Evolutionary conservation across 352 stramenopile genomes (phyloP).

Genomic region (Phytopythium oedochilum): DNA sequence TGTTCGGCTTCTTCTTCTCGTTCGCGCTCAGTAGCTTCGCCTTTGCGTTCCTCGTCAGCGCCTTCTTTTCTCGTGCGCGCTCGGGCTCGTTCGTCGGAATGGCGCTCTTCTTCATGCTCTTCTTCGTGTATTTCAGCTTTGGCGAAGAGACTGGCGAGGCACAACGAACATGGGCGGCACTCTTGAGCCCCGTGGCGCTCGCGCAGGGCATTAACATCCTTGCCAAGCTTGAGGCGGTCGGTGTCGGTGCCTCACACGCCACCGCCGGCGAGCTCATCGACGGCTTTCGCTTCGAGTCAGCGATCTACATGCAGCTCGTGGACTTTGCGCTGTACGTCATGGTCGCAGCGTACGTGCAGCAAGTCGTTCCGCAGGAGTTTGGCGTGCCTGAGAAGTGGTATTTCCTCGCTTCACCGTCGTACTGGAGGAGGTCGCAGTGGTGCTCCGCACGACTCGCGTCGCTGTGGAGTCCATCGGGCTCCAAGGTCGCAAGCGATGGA

Average conservation of each 20-base stretch:
- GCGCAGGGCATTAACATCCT: constrained; percentile 66
- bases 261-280: constrained; percentile 35
- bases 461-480: constrained; percentile 1
- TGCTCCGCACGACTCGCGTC: neutral
- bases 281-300: constrained; percentile 50
- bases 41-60: constrained; percentile 75
- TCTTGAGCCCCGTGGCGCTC: constrained; percentile 72
- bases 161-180: constrained; percentile 22
- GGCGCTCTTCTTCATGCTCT: constrained; percentile 74
- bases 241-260: constrained; percentile 26
- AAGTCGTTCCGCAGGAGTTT: constrained; percentile 92
- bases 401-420: constrained; percentile 75
- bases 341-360: constrained; percentile 88
- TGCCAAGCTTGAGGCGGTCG: constrained; percentile 46
- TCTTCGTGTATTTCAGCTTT: constrained; percentile 76
- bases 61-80: constrained; percentile 50
- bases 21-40: constrained; percentile 75
- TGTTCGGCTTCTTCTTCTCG: constrained; percentile 73
- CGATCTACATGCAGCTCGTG: constrained; percentile 84
- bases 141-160: constrained; percentile 35
- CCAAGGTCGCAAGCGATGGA: constrained; percentile 4
- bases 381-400: constrained; percentile 87
- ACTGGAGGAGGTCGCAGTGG: constrained; percentile 39
- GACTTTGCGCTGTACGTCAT: constrained; percentile 87
- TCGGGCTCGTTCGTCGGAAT: constrained; percentile 68